These are phyloP conservation scores for Volvox carteri DNA, from an alignment of 163 green algal genomes.

Conservation along the genomic window DNA sequence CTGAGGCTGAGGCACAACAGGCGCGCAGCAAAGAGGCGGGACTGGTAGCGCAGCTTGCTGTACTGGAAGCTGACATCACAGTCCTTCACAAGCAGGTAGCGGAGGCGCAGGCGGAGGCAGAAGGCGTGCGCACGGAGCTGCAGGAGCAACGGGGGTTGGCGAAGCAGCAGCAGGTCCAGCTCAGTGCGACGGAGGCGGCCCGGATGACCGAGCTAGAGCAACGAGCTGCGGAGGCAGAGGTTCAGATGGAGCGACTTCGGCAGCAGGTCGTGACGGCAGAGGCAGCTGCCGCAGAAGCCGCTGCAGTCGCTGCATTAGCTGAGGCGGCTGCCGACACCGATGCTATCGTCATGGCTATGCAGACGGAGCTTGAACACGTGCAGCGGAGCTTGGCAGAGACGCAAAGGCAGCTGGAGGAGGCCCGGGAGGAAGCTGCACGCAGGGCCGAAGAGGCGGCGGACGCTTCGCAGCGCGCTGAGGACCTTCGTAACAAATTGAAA, in stretches of 20 bases:
- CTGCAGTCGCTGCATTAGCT: neutral
- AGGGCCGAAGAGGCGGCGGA: neutral
- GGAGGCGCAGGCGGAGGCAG: conserved; percentile 6
- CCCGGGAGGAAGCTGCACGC: neutral
- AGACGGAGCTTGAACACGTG: neutral
- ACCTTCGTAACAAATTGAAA: conserved; percentile 52
- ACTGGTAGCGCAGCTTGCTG: neutral
- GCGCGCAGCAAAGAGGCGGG: neutral
- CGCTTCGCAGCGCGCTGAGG: conserved; percentile 33
- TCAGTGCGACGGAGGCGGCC: neutral
- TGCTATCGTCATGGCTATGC: neutral
- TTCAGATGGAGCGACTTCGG: neutral
- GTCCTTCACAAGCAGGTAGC: conserved; percentile 21
- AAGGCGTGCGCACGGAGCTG: neutral
- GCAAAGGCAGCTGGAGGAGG: neutral
- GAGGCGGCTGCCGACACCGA: neutral
- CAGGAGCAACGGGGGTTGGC: neutral
- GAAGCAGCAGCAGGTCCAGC: too few relatives aligned
- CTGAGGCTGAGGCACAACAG: neutral
- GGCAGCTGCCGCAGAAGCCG: conserved; percentile 7
- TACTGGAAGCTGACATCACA: neutral
- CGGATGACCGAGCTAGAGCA: neutral
- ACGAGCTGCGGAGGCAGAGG: neutral
- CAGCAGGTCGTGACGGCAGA: neutral
- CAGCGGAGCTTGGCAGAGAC: neutral